Conservation (phyloP, 1,139 yeast genomes). For the Suhomyces taliae region DNA sequence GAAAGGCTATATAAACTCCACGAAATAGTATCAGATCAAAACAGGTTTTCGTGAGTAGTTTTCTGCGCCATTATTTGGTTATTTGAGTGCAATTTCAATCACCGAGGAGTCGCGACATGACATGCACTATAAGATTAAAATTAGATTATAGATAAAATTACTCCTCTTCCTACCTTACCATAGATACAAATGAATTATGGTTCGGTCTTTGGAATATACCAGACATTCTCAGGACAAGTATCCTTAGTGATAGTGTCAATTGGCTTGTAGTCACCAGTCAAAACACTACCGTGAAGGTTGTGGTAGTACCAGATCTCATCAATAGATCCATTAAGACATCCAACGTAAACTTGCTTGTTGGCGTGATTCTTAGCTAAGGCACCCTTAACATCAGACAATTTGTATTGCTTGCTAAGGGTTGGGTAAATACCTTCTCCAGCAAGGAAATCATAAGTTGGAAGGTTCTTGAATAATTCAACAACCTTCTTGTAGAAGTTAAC, state of each 20-base stretch:
- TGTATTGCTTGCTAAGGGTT: slow-evolving; percentile 28
- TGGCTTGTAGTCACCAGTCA: slow-evolving; percentile 36
- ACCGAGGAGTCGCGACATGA: too few relatives aligned
- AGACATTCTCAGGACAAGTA: slow-evolving; percentile 30
- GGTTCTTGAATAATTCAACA: slow-evolving; percentile 35
- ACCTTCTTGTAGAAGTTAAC: slow-evolving; percentile 36
- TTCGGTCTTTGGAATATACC: slow-evolving; percentile 33
- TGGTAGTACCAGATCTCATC: slow-evolving; percentile 43
- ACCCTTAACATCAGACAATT: slow-evolving; percentile 28
- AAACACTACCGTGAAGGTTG: slow-evolving; percentile 35
- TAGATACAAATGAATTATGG: background rate
- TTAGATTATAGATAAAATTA: background rate
- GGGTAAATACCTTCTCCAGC: slow-evolving; percentile 37
- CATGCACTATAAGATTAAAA: background rate
- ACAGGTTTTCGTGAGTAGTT: too few relatives aligned
- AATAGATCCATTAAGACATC: slow-evolving; percentile 35
- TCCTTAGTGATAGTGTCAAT: slow-evolving; percentile 26
- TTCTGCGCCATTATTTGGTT: too few relatives aligned
- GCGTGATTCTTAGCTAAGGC: slow-evolving; percentile 33
- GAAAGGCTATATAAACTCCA: too few relatives aligned
- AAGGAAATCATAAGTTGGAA: slow-evolving; percentile 38
- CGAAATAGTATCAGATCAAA: too few relatives aligned
- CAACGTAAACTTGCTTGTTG: slow-evolving; percentile 35
- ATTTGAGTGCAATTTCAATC: too few relatives aligned
- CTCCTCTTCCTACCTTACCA: background rate